Base-by-base conservation (phyloP, 2,329 filamentous ascomycete genomes). In the Hymenoscyphus linearis region DNA sequence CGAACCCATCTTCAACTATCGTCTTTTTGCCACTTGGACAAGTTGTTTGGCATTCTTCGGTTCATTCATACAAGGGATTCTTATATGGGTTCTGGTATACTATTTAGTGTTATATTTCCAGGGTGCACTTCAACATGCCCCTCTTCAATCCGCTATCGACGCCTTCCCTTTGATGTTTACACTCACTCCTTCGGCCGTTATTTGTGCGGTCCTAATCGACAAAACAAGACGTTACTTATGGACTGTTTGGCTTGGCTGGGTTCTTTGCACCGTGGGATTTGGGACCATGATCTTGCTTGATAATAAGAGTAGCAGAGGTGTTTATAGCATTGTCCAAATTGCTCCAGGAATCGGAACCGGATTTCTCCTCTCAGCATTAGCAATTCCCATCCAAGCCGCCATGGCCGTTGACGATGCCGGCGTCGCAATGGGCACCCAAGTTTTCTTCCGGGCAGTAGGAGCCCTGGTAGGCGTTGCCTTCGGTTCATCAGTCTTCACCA, bases 381-480 rank as follows among this genome's bases (percentile, higher is more conserved):
- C 77, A 0, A 80, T 87, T 37, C 25, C 37, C n/a, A 10, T 57
- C 27, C 59, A 60, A 52, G 59, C 59, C 4, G 16, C 54, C 10
- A 44, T 52, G 22, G 10, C 16, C 2, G 53, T 25, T 61, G 77
- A 79, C 58, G 80, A 86, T 68, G 80, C 85, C 52, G 80, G 83
- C 1, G 34, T 37, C 10, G 82, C 83, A 0, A 79, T 81, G 0
- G 84, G 82, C 13, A 82, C 88, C 76, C 87, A 86, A 72, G 82
- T 80, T 60, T 89, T 90, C 76, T 80, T 86, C 69, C 81, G 84
- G n/a, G 79, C 81, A 2, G 79, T 88, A 18, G 86, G 86, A 0
- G 84, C 87, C 68, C 78, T 82, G 0, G 73, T 88, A 6, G 86
- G 86, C 25, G 82, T 89, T 3, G 84, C 86, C 2, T 77, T 88